Evolutionary conservation across 2,329 filamentous ascomycete genomes (phyloP).

Genomic region (Xylaria sp.): DNA sequence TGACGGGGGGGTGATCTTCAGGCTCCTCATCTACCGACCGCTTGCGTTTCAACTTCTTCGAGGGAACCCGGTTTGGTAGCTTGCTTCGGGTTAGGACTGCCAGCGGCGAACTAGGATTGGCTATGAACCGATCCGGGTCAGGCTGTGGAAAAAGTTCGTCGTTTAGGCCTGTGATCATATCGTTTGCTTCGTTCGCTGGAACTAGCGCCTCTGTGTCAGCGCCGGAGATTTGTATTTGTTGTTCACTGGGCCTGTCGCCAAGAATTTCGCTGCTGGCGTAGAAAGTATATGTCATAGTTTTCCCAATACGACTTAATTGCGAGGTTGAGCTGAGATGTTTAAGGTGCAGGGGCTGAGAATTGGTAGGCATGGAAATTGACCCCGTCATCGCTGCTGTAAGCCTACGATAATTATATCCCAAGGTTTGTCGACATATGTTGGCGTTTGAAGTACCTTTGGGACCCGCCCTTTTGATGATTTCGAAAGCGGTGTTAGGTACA

Average conservation of each 20-base stretch:
- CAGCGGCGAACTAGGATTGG: constrained; percentile 27
- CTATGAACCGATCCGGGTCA: constrained; percentile 34
- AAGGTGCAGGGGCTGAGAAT: constrained; percentile 54
- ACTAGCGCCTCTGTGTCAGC: neutral
- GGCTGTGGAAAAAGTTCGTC: constrained; percentile 37
- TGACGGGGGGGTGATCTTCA: constrained; percentile 22
- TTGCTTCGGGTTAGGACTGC: constrained; percentile 32
- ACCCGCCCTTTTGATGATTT: constrained; percentile 49
- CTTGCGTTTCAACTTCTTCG: constrained; percentile 33
- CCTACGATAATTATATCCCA: constrained; percentile 48
- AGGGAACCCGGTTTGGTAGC: neutral
- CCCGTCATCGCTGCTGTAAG: constrained; percentile 50
- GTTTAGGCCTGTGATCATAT: neutral
- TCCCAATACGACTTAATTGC: constrained; percentile 52
- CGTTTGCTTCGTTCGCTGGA: neutral
- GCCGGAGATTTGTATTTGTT: constrained; percentile 13
- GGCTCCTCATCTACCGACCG: constrained; percentile 18
- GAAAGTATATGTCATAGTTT: constrained; percentile 56
- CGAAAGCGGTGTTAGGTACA: constrained; percentile 47
- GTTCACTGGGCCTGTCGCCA: neutral
- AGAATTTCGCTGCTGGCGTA: constrained; percentile 41
- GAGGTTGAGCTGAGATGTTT: constrained; percentile 53
- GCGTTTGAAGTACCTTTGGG: constrained; percentile 48
- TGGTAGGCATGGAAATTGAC: constrained; percentile 46
- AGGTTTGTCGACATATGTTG: constrained; percentile 46